Evolutionary conservation across 305 asterid species (phyloP).

Genomic region (Lippia alba): DNA sequence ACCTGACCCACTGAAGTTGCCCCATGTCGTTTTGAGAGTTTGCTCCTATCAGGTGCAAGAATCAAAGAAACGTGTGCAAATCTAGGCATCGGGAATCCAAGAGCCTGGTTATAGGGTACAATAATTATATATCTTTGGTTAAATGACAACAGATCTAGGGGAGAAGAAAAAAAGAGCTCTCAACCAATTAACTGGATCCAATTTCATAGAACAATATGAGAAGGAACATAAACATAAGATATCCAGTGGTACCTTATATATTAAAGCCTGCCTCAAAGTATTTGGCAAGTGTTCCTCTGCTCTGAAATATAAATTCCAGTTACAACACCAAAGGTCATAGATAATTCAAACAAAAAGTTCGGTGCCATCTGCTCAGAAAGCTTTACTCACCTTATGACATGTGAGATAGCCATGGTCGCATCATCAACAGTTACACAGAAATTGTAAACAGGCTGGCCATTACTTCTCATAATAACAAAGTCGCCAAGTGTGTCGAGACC

Average conservation of each 20-base stretch:
- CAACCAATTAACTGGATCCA: constrained; percentile 26
- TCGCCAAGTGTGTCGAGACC: constrained; percentile 92
- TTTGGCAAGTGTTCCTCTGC: constrained; percentile 99
- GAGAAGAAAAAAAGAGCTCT: constrained; percentile 25
- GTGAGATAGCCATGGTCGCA: constrained; percentile 97
- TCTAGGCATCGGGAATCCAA: constrained; percentile 83
- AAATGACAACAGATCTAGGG: constrained; percentile 23
- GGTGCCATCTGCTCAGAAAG: constrained; percentile 3
- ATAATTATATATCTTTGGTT: constrained; percentile 36
- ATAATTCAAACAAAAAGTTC: constrained; percentile 27
- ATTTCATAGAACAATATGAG: constrained; percentile 25
- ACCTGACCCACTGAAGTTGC: constrained; percentile 99
- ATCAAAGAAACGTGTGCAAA: constrained; percentile 97
- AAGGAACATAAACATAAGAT: constrained; percentile 25
- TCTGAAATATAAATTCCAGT: constrained; percentile 51
- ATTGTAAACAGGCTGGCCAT: constrained; percentile 98
- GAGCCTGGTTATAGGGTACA: constrained; percentile 59
- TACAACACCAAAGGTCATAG: constrained; percentile 27
- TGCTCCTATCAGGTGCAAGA: constrained; percentile 96
- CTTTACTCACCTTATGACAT: constrained; percentile 76
- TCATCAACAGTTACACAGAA: constrained; percentile 98
- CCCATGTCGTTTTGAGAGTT: constrained; percentile 97
- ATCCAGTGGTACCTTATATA: constrained; percentile 66
- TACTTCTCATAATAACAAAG: constrained; percentile 98
- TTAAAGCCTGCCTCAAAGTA: constrained; percentile 92